Percentiles rank a stretch among this genome's conserved stretches.
phyloP scores from a whole-genome alignment of 129 eudicot genomes.

The Flaveria brownii region DNA sequence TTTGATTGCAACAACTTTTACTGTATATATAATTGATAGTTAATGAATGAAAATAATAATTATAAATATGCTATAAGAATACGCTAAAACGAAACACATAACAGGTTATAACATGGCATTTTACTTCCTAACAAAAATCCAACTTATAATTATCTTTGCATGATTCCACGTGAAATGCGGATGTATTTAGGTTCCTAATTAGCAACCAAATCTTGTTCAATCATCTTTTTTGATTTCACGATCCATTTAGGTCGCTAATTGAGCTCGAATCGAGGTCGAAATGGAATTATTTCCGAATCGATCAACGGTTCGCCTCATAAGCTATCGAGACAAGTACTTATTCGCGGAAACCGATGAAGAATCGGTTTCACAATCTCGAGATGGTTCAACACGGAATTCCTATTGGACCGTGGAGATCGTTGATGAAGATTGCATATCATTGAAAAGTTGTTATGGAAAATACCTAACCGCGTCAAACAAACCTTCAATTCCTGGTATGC shows the following conservation, averaged over 20 bases:
- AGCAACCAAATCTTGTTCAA: conserved; percentile 19
- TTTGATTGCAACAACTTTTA: too few relatives aligned
- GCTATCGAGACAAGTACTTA: conserved; percentile 47
- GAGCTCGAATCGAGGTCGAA: background rate
- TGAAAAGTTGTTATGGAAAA: conserved; percentile 53
- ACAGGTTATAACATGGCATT: conserved; percentile 51
- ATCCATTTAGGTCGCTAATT: conserved; percentile 9
- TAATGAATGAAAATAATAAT: background rate
- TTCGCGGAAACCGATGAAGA: conserved; percentile 45
- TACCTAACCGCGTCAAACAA: conserved; percentile 56
- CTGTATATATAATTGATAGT: background rate
- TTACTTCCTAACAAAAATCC: conserved; percentile 6
- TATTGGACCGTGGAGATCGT: conserved; percentile 50
- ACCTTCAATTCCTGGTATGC: conserved; percentile 49
- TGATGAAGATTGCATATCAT: conserved; percentile 38
- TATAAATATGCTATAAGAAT: background rate
- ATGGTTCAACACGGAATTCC: conserved; percentile 42
- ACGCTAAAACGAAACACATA: background rate
- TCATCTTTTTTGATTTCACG: conserved; percentile 12
- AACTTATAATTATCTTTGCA: background rate
- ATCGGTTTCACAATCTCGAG: conserved; percentile 45
- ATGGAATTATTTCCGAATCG: conserved; percentile 49
- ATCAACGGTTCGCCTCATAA: conserved; percentile 40
- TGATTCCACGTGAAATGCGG: background rate
- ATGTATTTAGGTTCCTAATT: background rate